Percentiles rank a stretch among this genome's conserved stretches.
Evolutionary conservation across 441 rosid genomes (phyloP).

Genomic region (Pelargonium cotyledonis): DNA sequence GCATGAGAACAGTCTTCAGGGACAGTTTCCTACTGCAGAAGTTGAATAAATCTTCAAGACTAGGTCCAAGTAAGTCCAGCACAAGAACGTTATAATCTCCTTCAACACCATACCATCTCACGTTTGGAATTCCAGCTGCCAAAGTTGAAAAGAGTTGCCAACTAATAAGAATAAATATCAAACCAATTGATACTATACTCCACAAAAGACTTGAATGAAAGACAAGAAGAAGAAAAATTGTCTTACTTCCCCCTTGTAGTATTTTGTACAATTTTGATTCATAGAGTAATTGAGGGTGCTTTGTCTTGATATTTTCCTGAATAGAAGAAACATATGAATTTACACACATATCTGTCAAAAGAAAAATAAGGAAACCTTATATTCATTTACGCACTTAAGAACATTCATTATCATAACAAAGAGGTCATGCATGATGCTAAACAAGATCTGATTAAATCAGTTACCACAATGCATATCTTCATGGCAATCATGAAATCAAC

Average conservation of each 20-base stretch:
- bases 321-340: neutral
- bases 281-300: neutral
- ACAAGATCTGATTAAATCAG: neutral
- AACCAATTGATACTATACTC: neutral
- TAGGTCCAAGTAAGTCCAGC: slow-evolving; percentile 1
- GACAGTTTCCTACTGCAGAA: slow-evolving; percentile 4
- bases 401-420: neutral
- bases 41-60: neutral
- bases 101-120: slow-evolving; percentile 2
- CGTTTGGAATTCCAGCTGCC: neutral
- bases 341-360: neutral
- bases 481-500: neutral
- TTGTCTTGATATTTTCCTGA: slow-evolving; percentile 4
- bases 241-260: slow-evolving; percentile 1
- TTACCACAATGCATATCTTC: too few relatives aligned
- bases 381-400: neutral
- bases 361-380: neutral
- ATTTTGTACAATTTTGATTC: neutral
- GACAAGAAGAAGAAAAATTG: neutral
- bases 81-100: slow-evolving; percentile 5
- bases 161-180: neutral
- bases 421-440: neutral
- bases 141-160: neutral
- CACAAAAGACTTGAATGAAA: too few relatives aligned
- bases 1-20: slow-evolving; percentile 19